Base-by-base conservation (phyloP, 352 stramenopile genomes). In the Nothophytophthora sp. region DNA sequence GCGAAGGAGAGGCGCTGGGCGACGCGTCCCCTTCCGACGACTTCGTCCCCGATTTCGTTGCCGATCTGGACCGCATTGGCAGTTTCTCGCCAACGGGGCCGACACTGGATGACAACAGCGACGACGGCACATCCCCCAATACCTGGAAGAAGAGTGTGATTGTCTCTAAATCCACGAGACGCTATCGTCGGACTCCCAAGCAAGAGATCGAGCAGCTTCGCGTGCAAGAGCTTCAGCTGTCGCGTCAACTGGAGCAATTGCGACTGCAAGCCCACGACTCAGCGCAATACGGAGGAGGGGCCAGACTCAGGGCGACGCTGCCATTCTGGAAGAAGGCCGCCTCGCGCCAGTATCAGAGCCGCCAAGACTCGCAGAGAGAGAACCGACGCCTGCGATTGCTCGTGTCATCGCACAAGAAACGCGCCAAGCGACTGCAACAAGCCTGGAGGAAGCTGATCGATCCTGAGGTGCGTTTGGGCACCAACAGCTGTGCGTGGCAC, bases 281-380 rank as follows among this genome's bases (percentile, higher is more conserved):
- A 11, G 54, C 38, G 18, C 41, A 39, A 29, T n/a, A 13, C 20
- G 7, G 5, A 23, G 19, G 11, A 19, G n/a, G 18, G 18, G 13
- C 23, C 5, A 54, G 44, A 19, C 41, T 50, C 20, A 19, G 16
- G 3, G 55, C 39, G 19, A 41, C 57, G 30, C 22, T 66, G 43
- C 50, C 50, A 2, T 66, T 66, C 28, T 66, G 56, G 56, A 60
- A 56, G 43, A 55, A 47, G 23, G 60, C 60, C 10, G 49, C 56
- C 9, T 60, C 50, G 0, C 42, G 56, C 13, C 56, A 66, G 22
- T 35, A 52, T 11, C 56, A 61, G 16, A 47, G 10, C 30, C 56
- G 43, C 19, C 25, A 51, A 13, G 32, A 60, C 13, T 52, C 43
- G 18, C 50, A 61, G 28, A 9, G 43, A 16, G 56, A 65, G 56